A percentile compares a stretch with the other conserved stretches of the same genome.
Conservation (phyloP, 2,329 filamentous ascomycete genomes). For the Teratosphaeria pseudoeucalypti region DNA sequence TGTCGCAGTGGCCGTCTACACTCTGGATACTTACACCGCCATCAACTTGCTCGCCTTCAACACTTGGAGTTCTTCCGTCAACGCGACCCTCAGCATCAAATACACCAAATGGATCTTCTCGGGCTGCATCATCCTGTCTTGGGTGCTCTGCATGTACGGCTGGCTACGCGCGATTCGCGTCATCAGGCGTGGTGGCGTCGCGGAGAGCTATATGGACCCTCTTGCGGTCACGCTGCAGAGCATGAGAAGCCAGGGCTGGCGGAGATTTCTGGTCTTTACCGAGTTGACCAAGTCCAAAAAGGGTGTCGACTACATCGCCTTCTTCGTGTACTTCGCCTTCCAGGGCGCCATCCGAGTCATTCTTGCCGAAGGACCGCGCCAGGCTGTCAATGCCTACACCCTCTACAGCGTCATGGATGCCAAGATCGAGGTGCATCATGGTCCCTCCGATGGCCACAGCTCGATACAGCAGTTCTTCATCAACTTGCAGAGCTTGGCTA, state of each 20-base stretch:
- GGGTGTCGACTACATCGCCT: constrained; percentile 76
- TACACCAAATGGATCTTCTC: constrained; percentile 94
- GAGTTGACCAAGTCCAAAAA: constrained; percentile 86
- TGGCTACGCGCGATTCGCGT: constrained; percentile 70
- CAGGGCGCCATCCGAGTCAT: constrained; percentile 80
- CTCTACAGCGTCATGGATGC: constrained; percentile 73
- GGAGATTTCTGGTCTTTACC: constrained; percentile 83
- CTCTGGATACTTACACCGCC: constrained; percentile 84
- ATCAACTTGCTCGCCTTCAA: constrained; percentile 84
- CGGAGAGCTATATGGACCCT: constrained; percentile 82
- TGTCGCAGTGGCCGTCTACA: constrained; percentile 74
- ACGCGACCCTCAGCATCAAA: constrained; percentile 64
- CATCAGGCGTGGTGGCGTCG: constrained; percentile 75
- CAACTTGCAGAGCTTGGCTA: constrained; percentile 65
- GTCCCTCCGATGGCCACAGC: constrained; percentile 45
- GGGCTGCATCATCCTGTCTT: constrained; percentile 81
- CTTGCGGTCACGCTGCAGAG: constrained; percentile 78
- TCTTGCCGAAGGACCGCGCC: constrained; percentile 82
- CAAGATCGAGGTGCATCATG: constrained; percentile 55
- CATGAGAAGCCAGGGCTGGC: constrained; percentile 72
- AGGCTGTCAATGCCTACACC: constrained; percentile 82
- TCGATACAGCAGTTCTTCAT: constrained; percentile 67
- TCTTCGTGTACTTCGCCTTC: constrained; percentile 82
- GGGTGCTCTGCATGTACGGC: constrained; percentile 69
- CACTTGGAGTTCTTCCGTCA: constrained; percentile 74